Percentiles rank a stretch among this genome's conserved stretches.
Evolutionary conservation across 352 stramenopile genomes (phyloP).

Genomic region (Thraustotheca clavata): DNA sequence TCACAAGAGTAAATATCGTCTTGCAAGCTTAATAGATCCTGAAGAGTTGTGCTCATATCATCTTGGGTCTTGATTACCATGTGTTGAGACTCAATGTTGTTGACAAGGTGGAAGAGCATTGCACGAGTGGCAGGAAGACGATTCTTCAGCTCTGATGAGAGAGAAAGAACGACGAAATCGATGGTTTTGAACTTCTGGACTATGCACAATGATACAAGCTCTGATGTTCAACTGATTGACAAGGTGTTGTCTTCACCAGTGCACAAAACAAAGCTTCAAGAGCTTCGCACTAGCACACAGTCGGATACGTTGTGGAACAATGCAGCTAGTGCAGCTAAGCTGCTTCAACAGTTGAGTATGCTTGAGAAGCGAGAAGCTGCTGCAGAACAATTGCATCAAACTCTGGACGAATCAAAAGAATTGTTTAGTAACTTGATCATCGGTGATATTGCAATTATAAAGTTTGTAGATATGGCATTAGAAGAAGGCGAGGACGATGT

Average conservation of each 20-base stretch:
- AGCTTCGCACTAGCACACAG: slow-evolving; percentile 37
- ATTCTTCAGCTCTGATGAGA: slow-evolving; percentile 10
- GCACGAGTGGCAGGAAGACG: no score
- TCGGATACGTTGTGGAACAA: slow-evolving; percentile 51
- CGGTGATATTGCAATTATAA: neutral
- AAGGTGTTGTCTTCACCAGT: slow-evolving; percentile 34
- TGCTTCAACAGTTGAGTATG: slow-evolving; percentile 51
- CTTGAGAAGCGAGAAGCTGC: slow-evolving; percentile 42
- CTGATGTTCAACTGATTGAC: slow-evolving; percentile 42
- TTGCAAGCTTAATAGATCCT: no score
- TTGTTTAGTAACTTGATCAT: slow-evolving; percentile 27
- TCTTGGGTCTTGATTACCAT: slow-evolving; percentile 12
- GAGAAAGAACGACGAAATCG: neutral
- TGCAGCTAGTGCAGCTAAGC: slow-evolving; percentile 33
- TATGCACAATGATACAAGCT: slow-evolving; percentile 27
- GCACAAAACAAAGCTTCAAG: slow-evolving; percentile 32
- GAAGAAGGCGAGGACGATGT: slow-evolving; percentile 53
- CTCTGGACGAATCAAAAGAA: slow-evolving; percentile 57
- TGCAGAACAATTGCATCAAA: slow-evolving; percentile 30
- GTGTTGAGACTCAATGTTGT: neutral
- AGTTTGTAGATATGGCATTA: slow-evolving; percentile 28
- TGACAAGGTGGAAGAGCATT: neutral
- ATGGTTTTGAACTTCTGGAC: slow-evolving; percentile 5
- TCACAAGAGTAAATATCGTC: no score
- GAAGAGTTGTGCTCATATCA: no score